A percentile compares a stretch with the other conserved stretches of the same genome.
Evolutionary conservation across 78 protist species (phyloP).

Genomic region (Creolimax fragrantissima): DNA sequence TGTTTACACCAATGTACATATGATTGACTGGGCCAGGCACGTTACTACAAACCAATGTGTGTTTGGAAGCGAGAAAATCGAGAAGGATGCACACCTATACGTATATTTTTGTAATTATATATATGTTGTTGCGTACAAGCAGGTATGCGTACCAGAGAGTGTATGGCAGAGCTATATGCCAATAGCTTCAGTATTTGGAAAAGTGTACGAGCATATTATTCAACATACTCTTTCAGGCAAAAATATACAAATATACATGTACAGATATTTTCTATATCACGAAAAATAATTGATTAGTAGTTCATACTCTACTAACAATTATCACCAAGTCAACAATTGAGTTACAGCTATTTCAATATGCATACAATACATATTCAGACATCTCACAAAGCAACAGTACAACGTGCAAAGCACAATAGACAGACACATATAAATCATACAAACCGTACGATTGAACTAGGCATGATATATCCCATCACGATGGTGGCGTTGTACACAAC

Average conservation of each 20-base stretch:
- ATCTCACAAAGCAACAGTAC: no score
- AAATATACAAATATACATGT: neutral
- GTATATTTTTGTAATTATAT: neutral
- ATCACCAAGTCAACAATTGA: no score
- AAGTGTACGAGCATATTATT: neutral
- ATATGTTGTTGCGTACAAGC: neutral
- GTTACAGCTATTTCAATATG: no score
- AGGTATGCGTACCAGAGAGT: neutral
- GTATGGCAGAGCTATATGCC: neutral
- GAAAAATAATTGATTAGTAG: neutral
- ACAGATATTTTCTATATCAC: neutral
- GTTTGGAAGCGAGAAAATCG: no score
- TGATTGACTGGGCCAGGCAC: no score
- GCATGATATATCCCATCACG: no score
- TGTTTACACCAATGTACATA: no score
- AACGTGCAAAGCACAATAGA: no score
- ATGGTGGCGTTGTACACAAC: neutral
- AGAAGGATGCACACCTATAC: neutral
- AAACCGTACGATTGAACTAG: no score
- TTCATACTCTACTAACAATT: no score
- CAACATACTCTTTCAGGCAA: neutral
- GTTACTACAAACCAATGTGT: no score
- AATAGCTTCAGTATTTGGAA: neutral
- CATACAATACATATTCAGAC: neutral
- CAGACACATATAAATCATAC: no score